Base-by-base conservation (phyloP, 1,284 basidiomycete species). In the Naganishia sp. region DNA sequence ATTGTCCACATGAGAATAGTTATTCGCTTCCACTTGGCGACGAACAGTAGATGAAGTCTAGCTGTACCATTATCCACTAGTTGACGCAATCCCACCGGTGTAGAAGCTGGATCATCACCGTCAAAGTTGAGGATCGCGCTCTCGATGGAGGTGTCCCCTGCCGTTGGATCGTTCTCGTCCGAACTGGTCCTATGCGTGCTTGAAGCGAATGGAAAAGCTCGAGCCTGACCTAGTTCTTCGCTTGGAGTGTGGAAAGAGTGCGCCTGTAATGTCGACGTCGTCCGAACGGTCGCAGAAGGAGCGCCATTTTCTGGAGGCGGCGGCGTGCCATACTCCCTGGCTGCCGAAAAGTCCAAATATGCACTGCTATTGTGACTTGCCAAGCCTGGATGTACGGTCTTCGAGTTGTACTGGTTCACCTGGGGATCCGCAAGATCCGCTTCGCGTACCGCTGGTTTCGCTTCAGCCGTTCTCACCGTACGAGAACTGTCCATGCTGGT, bases 1-100 rank as follows among this genome's bases (percentile, higher is more conserved):
- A 85, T 84, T 3, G 81, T 82, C 92, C 92, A 95, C 66, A 95
- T 87, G 57, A 96, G 81, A 57, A 92, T 55, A 25, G 94, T 94
- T 57, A 90, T 94, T 69, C 84, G 81, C 55, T 87, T 77, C 92
- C 94, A 96, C 74, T 92, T 85, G 0, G 89, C 88, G 17, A 85
- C 81, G 42, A 97, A 84, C 28, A 97, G 87, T 82, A 90, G 85
- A 69, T 80, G 81, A 46, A 96, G 82, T 42, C 91, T 85, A 68
- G 85, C 85, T 68, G 84, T 77, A 88, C 90, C 94, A 39, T 85
- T 87, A 61, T 81, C 80, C 39, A 88, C 67, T 3, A 86, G 57
- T 21, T 32, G 56, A 54, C 51, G 67, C 55, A 7, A 7, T 65
- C 39, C 67, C 21, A 47, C 64, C 13, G 35, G 35, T 46, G 35